Percentiles rank a stretch among this genome's conserved stretches.
phyloP scores from a whole-genome alignment of 2,329 filamentous ascomycete genomes.

The Immersiporthe knoxdaviesiana region DNA sequence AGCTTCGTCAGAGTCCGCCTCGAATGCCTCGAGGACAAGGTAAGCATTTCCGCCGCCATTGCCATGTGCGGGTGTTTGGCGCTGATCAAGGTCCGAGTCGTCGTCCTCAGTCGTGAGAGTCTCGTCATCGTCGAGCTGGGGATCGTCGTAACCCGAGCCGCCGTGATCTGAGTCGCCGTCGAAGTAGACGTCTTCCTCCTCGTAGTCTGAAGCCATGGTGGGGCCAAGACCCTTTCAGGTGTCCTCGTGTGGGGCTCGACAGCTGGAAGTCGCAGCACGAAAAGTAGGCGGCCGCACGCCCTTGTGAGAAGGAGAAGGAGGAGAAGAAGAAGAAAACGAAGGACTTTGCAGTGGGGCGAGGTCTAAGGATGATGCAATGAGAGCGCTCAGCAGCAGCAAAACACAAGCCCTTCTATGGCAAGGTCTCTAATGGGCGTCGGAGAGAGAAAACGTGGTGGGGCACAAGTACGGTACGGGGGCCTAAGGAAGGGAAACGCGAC shows the following conservation, averaged over 20 bases:
- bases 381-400: background rate
- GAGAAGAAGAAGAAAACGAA: too few species aligned
- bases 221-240: background rate
- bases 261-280: background rate
- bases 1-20: constrained; percentile 7
- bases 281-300: background rate
- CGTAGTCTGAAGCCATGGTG: background rate
- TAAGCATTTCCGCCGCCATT: background rate
- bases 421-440: background rate
- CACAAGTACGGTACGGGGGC: too few species aligned
- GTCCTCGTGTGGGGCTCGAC: background rate
- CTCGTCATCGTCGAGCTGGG: background rate
- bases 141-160: background rate
- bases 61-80: background rate
- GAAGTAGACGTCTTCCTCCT: background rate
- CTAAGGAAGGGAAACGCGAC: background rate
- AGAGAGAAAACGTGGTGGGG: background rate
- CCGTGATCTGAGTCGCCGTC: background rate
- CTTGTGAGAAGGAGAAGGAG: background rate
- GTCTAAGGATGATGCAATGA: background rate
- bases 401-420: background rate
- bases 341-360: background rate
- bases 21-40: constrained; percentile 28
- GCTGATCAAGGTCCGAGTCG: background rate
- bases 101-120: background rate